Percentiles rank a stretch among this genome's conserved stretches.
These are phyloP conservation scores for Chloranthus sessilifolius DNA, from an alignment of 164 flowering plant genomes.

Conservation along the genomic window DNA sequence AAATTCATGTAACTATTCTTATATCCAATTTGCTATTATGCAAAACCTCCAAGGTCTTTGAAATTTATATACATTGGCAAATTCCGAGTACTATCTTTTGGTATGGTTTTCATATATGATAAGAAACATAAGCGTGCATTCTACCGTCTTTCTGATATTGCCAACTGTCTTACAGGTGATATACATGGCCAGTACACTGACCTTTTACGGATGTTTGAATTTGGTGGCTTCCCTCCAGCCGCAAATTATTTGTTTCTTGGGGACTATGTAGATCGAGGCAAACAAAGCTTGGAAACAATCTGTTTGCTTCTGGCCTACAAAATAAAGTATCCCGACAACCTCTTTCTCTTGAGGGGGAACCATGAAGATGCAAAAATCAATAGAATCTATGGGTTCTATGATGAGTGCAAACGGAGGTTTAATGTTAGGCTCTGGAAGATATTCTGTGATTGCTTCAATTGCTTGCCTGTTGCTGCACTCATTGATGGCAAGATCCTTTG, in stretches of 20 bases:
- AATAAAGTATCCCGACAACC: constrained; percentile 40
- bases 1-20: no score
- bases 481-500: constrained; percentile 42
- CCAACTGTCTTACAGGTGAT: constrained; percentile 33
- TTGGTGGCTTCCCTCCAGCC: constrained; percentile 47
- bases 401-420: constrained; percentile 54
- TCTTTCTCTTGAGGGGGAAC: constrained; percentile 41
- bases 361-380: constrained; percentile 52
- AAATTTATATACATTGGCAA: no score
- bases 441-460: constrained; percentile 53
- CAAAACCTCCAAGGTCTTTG: no score
- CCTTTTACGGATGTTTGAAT: constrained; percentile 42
- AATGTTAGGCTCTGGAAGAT: constrained; percentile 57
- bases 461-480: constrained; percentile 49
- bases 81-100: no score
- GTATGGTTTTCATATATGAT: no score
- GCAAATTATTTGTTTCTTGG: constrained; percentile 52
- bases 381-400: constrained; percentile 54
- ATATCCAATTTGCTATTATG: no score
- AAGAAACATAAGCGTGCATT: no score
- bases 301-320: constrained; percentile 50
- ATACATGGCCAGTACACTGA: constrained; percentile 56
- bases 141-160: background rate
- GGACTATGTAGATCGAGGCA: constrained; percentile 55
- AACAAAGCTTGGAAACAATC: constrained; percentile 47